Evolutionary conservation across 2,329 filamentous ascomycete species (phyloP), one percentile per base, ranked within the genome.

Genomic region (Arthrinium phaeospermum): DNA sequence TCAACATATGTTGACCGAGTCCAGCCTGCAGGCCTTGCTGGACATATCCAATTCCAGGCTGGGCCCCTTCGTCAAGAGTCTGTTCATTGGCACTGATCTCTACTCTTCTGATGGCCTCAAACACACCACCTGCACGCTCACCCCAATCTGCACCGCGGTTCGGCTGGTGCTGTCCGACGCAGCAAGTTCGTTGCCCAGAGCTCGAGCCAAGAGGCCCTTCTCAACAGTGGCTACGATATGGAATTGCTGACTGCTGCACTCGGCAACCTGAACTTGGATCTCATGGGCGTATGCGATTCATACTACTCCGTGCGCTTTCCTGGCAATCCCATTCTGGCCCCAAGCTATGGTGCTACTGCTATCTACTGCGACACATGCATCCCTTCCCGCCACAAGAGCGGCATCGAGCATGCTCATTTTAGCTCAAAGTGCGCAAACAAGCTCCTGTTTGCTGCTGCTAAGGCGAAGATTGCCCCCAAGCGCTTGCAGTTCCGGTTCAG

Each of bases 201-300:
- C 13, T 45, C 45, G 14, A 47, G 45, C 67, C 67, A 68, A 30
- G 67, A 68, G 24, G 45, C 41, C 19, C 45, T 68, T n/a, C n/a
- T 68, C 12, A 68, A 68, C 67, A 68, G 41, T 7, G 67, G 67
- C 16, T n/a, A 68, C 19, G 67, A 68, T 30, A 45, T 68, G 67
- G 13, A 46, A 6, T 8, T 68, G 67, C 41, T 68, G n/a, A 22
- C 67, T 22, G 41, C n/a, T 14, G 67, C 67, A 10, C 67, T 68
- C 0, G 14, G 22, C 24, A 45, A 47, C 19, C 45, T 68, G 7
- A 34, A 7, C 19, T 44, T 47, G 13, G 67, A 68, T 3, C 13
- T 22, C 41, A 47, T 68, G 4, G 67, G 67, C 12, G 44, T 68
- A 30, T 68, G 67, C 67, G 67, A 68, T 13, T 68, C 67, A 14